Percentiles rank a stretch among this genome's conserved stretches.
Evolutionary conservation across 1,139 yeast genomes (phyloP).

Genomic region (Taphrina populina): DNA sequence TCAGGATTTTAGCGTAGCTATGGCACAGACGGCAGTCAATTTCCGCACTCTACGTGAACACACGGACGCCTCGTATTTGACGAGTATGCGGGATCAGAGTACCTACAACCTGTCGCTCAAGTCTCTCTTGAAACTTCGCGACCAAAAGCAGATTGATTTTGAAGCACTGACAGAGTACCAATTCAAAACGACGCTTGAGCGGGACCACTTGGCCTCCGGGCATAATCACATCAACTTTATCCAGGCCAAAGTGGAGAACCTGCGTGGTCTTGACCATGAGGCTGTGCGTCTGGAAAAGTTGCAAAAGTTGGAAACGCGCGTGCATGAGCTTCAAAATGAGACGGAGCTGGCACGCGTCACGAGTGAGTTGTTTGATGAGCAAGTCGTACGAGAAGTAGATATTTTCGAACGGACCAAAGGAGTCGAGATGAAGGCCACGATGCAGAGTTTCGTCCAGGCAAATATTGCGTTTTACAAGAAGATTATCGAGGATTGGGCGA

Average conservation of each 20-base stretch:
- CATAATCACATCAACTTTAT: conserved; percentile 52
- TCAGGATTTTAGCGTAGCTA: conserved; percentile 55
- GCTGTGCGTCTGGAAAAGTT: conserved; percentile 56
- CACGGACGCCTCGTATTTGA: conserved; percentile 77
- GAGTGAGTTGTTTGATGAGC: conserved; percentile 67
- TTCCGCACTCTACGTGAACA: conserved; percentile 56
- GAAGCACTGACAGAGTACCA: conserved; percentile 82
- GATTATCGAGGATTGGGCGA: conserved; percentile 43
- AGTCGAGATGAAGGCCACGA: conserved; percentile 67
- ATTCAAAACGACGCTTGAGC: conserved; percentile 66
- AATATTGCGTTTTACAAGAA: conserved; percentile 73
- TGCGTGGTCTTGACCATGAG: conserved; percentile 62
- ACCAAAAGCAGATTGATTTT: conserved; percentile 84
- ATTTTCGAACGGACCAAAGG: conserved; percentile 80
- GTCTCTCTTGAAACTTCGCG: conserved; percentile 74
- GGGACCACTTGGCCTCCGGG: conserved; percentile 57
- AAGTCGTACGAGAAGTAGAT: conserved; percentile 68
- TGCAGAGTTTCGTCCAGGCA: conserved; percentile 69
- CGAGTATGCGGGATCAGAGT: conserved; percentile 80
- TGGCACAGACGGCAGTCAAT: conserved; percentile 50
- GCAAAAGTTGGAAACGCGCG: conserved; percentile 56
- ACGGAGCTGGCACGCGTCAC: conserved; percentile 67
- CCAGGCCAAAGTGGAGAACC: conserved; percentile 57
- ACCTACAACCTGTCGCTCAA: conserved; percentile 78
- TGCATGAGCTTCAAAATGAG: conserved; percentile 57